Evolutionary conservation across 1,139 yeast genomes (phyloP).

Genomic region (Kodamaea arcana): DNA sequence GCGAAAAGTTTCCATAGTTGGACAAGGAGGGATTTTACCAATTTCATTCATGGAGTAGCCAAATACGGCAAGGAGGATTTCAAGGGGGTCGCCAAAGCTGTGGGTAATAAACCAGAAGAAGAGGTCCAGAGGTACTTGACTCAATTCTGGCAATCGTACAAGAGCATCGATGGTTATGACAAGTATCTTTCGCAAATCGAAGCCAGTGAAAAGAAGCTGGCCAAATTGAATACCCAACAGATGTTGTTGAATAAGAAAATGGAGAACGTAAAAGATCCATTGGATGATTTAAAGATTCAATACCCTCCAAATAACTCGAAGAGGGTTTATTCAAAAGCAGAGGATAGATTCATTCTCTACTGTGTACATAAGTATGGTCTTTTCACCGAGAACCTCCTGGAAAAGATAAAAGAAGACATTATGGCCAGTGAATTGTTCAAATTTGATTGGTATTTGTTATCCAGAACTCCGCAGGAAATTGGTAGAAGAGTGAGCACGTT

Average conservation of each 20-base stretch:
- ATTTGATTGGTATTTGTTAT: conserved; percentile 85
- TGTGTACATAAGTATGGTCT: conserved; percentile 77
- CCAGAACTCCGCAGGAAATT: conserved; percentile 81
- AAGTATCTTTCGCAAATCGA: conserved; percentile 84
- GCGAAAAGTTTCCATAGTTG: conserved; percentile 71
- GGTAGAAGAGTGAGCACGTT: conserved; percentile 80
- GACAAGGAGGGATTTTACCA: conserved; percentile 86
- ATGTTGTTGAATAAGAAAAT: conserved; percentile 62
- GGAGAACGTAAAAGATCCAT: conserved; percentile 60
- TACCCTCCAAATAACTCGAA: conserved; percentile 94
- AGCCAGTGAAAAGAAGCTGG: conserved; percentile 77
- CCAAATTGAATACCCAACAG: conserved; percentile 62
- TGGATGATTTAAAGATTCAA: conserved; percentile 68
- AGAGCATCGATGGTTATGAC: conserved; percentile 78
- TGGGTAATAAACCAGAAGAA: conserved; percentile 63
- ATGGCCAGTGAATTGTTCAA: conserved; percentile 67
- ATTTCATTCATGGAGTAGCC: conserved; percentile 77
- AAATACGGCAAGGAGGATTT: conserved; percentile 68
- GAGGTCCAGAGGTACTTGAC: conserved; percentile 68
- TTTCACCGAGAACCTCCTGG: conserved; percentile 64
- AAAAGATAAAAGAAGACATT: conserved; percentile 74
- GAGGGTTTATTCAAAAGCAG: conserved; percentile 75
- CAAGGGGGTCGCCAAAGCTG: conserved; percentile 56
- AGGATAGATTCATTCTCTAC: conserved; percentile 76
- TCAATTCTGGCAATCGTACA: conserved; percentile 72